Base-by-base conservation (phyloP, 768 basidiomycete genomes). In the Boletus sp. region DNA sequence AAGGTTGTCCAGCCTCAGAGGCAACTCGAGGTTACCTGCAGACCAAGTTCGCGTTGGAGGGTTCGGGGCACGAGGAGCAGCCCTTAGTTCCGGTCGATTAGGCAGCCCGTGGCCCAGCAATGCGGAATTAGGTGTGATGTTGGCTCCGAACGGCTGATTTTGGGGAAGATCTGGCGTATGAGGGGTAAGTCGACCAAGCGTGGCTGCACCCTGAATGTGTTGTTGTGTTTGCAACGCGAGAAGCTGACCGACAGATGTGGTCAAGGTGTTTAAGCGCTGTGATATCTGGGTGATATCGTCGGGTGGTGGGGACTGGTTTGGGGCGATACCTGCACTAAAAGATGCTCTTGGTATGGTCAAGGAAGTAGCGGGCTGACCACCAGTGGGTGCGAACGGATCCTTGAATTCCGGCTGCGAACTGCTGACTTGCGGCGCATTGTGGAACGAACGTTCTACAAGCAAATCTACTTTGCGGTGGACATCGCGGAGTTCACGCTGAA, bases 21-120 rank as follows among this genome's bases (percentile, higher is more conserved):
- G 86, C 54, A 92, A 73, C 63, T 94, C 91, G 15, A 92, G 75
- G 44, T 80, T 87, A 36, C 91, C 90, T 39, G 88, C 84, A 54
- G 92, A 92, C 91, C 91, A 94, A 20, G 90, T 91, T 42, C 92
- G 83, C 74, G 86, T 80, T 7, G 89, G 89, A 30, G 85, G 79
- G 58, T 85, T 87, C 33, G 89, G 83, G 17, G 82, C 77, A 53
- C 91, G 85, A 42, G 81, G 74, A 42, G 77, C 72, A 36, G 82
- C 70, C 51, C 90, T 78, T 41, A 86, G 62, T 64, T 91, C 90
- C 30, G 83, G 80, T 30, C 89, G 82, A 64, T 77, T 82, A 30
- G 88, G 82, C 40, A 88, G 63, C 36, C 84, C 83, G 64, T 89
- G 85, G 1, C 83, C 80, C 17, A 87, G 73, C 40, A 81, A 61